Evolutionary conservation across 352 stramenopile genomes (phyloP), one percentile per base, ranked within the genome.

Genomic region (Phytophthora hibernalis): DNA sequence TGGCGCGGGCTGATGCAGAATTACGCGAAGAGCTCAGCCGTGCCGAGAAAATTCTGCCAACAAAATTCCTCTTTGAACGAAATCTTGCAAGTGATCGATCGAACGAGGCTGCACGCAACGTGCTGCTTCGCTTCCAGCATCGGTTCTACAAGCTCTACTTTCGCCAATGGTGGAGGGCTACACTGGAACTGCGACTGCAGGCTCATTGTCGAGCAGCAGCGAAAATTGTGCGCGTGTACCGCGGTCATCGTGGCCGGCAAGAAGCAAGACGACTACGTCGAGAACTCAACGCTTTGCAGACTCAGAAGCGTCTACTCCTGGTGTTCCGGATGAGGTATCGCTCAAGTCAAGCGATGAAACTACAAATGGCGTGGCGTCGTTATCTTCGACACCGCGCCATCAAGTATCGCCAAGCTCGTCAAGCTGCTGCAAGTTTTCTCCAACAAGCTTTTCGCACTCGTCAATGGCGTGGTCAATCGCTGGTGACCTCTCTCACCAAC

Each of bases 1-100:
- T 70, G 49, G 22, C 50, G 67, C 31, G 65, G 68, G 78, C 64
- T 6, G 48, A 62, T 5, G 22, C 60, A 3, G 57, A 76, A 12
- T 43, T 88, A 24, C 59, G 78, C 1, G 31, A 61, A 40, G 53
- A 84, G 21, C 30, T 90, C 3, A 35, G 11, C 10, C 49, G 67
- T 3, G 74, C 77, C 1, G 72, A 88, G 43, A 61, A 62, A 16
- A 51, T 88, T 11, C 38, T 91, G 8, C 76, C 82, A 12, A 74
- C 68, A 9, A 65, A 77, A 26, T 91, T 89, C 38, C 70, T 91
- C 3, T 91, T 91, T 56, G 82, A 88, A 49, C 72, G 72, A 10
- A 82, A 89, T 22, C 62, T 91, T 13, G 79, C 59, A 1, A 59
- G 76, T 15, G 68, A 82, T 37, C 78, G 79, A 48, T 72, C 79